Percentiles rank a stretch among this genome's conserved stretches.
phyloP scores from a whole-genome alignment of 2,329 filamentous ascomycete species.

The Diaporthe citriasiana region DNA sequence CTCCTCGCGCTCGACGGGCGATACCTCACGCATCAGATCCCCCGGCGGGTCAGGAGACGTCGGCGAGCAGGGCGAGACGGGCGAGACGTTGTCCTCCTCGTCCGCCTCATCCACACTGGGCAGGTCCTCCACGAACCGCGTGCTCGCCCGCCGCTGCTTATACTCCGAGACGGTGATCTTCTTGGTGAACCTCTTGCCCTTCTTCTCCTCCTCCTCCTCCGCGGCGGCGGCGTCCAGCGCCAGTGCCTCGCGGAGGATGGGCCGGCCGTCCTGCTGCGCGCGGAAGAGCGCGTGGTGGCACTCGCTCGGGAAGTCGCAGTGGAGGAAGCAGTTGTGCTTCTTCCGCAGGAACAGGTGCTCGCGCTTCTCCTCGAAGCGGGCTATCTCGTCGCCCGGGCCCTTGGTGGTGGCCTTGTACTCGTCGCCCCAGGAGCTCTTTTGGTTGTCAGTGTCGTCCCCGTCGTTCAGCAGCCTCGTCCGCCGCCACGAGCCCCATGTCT shows the following conservation, averaged over 20 bases:
- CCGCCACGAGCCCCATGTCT: conserved; percentile 49
- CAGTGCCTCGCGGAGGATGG: conserved; percentile 29
- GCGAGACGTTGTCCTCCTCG: background rate
- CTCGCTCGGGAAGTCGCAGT: conserved; percentile 50
- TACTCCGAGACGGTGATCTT: background rate
- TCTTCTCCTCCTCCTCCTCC: background rate
- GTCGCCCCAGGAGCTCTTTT: conserved; percentile 26
- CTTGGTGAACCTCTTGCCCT: no score
- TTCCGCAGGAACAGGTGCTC: conserved; percentile 44
- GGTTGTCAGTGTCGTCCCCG: background rate
- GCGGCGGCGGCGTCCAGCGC: conserved; percentile 19
- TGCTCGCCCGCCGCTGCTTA: background rate
- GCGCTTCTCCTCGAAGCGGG: conserved; percentile 17
- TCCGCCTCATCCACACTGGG: conserved; percentile 7
- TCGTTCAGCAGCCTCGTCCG: conserved; percentile 43
- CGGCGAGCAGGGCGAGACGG: background rate
- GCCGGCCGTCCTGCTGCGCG: conserved; percentile 41
- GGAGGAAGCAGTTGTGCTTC: conserved; percentile 46
- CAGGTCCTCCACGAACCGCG: background rate
- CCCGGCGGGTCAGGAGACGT: background rate
- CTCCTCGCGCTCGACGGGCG: background rate
- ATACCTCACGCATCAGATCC: background rate
- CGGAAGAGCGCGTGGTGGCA: conserved; percentile 44
- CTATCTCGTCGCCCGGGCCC: background rate
- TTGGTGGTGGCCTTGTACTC: conserved; percentile 11